phyloP scores from a whole-genome alignment of 768 basidiomycete genomes.

The Amanita subjunquillea region DNA sequence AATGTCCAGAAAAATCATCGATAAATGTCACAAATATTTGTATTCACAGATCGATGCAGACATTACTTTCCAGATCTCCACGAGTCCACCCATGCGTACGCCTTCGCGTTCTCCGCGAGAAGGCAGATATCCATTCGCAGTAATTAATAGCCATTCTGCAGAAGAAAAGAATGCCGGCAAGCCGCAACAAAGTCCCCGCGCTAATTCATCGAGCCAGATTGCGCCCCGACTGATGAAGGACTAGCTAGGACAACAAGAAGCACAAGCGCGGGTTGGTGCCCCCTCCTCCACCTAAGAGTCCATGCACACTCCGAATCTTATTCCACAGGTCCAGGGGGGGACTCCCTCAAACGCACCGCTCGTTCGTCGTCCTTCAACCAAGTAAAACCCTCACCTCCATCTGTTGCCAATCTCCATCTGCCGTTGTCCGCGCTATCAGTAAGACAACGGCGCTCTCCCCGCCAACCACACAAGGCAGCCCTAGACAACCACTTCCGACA shows the following conservation, averaged over 20 bases:
- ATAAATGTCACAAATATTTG: no score
- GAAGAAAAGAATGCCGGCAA: constrained; percentile 41
- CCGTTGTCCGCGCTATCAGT: constrained; percentile 64
- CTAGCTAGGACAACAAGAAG: constrained; percentile 66
- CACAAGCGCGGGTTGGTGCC: constrained; percentile 48
- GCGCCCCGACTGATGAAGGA: constrained; percentile 68
- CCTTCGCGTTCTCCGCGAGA: constrained; percentile 90
- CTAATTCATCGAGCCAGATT: constrained; percentile 47
- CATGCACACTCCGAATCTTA: constrained; percentile 71
- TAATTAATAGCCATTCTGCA: constrained; percentile 82
- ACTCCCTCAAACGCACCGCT: constrained; percentile 63
- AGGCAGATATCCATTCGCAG: constrained; percentile 96
- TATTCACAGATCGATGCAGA: constrained; percentile 94
- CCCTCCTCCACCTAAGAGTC: constrained; percentile 26
- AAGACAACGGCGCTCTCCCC: constrained; percentile 67
- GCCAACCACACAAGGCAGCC: no score
- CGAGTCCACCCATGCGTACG: constrained; percentile 76
- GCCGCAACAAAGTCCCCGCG: constrained; percentile 24
- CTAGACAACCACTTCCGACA: constrained; percentile 42
- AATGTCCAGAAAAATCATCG: no score
- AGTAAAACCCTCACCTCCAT: constrained; percentile 49
- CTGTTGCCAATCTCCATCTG: constrained; percentile 62
- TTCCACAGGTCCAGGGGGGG: constrained; percentile 80
- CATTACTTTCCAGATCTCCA: constrained; percentile 83
- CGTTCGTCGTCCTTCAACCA: constrained; percentile 71